A percentile compares a stretch with the other conserved stretches of the same genome.
Conservation (phyloP, 2,329 filamentous ascomycete species). For the Curvularia eragrostidis region DNA sequence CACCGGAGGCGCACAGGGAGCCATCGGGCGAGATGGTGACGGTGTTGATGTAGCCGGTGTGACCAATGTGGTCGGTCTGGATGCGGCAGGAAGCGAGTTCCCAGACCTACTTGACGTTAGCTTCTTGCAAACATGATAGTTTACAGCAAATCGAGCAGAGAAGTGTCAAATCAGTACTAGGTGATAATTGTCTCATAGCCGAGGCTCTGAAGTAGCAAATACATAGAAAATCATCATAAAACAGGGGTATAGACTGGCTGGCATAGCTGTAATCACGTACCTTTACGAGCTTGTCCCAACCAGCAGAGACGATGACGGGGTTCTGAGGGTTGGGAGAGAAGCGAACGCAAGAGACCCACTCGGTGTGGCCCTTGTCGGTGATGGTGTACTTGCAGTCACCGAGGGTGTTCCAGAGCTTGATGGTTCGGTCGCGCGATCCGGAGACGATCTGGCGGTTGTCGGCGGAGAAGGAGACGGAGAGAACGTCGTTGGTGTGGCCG, state of each 20-base stretch:
- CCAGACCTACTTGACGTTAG: conserved; percentile 78
- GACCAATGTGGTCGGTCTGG: conserved; percentile 99
- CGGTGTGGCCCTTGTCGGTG: conserved; percentile 99
- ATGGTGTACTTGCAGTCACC: conserved; percentile 99
- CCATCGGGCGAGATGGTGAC: conserved; percentile 99
- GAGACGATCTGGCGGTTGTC: conserved; percentile 99
- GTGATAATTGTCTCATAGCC: conserved; percentile 99
- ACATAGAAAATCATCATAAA: conserved; percentile 93
- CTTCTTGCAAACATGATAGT: conserved; percentile 11
- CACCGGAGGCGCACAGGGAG: conserved; percentile 97
- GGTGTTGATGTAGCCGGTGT: conserved; percentile 99
- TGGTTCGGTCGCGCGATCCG: conserved; percentile 95
- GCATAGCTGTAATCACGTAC: conserved; percentile 64
- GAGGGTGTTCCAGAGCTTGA: conserved; percentile 99
- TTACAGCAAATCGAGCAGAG: conserved; percentile 3
- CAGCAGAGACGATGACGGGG: conserved; percentile 97
- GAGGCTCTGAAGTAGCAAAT: conserved; percentile 99
- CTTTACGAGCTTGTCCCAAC: conserved; percentile 99
- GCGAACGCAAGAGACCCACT: conserved; percentile 99
- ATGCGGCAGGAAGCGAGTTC: conserved; percentile 99
- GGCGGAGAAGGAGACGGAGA: conserved; percentile 99
- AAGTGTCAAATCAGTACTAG: conserved; percentile 72
- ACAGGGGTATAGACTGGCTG: background rate
- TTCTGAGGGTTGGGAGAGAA: conserved; percentile 99
- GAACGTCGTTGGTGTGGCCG: conserved; percentile 99